Evolutionary conservation across 2,329 filamentous ascomycete species (phyloP).

Genomic region (Botrytis fragariae): DNA sequence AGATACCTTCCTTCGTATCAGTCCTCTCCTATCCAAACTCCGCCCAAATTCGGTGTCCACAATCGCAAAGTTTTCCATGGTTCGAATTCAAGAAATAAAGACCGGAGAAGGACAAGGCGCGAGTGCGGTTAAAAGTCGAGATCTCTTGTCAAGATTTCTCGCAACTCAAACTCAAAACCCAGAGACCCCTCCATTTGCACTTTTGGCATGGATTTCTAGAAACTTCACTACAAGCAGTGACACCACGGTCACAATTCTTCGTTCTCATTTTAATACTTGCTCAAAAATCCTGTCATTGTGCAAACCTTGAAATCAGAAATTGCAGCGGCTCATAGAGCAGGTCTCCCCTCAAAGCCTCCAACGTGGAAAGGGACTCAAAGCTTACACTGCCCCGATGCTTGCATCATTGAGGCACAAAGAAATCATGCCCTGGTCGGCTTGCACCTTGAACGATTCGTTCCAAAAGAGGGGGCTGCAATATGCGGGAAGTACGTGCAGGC

Average conservation of each 20-base stretch:
- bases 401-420: constrained; percentile 41
- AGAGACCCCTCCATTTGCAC: neutral
- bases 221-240: constrained; percentile 21
- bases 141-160: constrained; percentile 1
- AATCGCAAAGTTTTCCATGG: constrained; percentile 7
- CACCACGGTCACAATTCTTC: constrained; percentile 23
- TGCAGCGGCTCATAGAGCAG: neutral
- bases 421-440: constrained; percentile 48
- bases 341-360: constrained; percentile 12
- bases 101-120: neutral
- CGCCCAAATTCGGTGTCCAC: constrained; percentile 6
- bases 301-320: constrained; percentile 23
- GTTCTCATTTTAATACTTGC: constrained; percentile 26
- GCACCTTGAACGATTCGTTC: constrained; percentile 48
- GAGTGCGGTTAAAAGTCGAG: neutral
- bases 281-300: constrained; percentile 20
- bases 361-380: constrained; percentile 17
- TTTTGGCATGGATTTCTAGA: neutral
- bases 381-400: constrained; percentile 17
- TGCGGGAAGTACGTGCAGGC: constrained; percentile 37
- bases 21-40: neutral
- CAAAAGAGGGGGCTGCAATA: constrained; percentile 45
- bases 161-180: neutral
- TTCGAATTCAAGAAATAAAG: neutral
- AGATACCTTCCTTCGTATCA: constrained; percentile 19